These are phyloP conservation scores for Microbotryum violaceum DNA, from an alignment of 1,284 basidiomycete genomes.

Conservation along the genomic window DNA sequence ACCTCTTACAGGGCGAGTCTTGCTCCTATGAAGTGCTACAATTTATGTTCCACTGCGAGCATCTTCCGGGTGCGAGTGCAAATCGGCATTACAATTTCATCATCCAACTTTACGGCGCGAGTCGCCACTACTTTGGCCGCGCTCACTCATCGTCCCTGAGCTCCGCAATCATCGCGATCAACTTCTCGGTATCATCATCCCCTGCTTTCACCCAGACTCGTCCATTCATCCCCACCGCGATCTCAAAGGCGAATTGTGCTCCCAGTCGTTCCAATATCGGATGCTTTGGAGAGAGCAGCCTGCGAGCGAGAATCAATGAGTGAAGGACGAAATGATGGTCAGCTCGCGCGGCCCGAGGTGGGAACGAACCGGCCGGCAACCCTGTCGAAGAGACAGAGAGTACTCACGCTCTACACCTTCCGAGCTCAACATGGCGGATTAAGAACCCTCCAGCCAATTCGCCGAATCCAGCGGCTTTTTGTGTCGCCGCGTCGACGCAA, in stretches of 20 bases:
- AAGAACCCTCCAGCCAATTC: slow-evolving; percentile 73
- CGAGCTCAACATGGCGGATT: slow-evolving; percentile 48
- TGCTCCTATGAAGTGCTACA: no score
- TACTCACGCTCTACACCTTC: slow-evolving; percentile 68
- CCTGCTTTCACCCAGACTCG: slow-evolving; percentile 68
- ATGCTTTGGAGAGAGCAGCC: slow-evolving; percentile 63
- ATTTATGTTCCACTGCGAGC: no score
- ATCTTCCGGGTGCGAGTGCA: no score
- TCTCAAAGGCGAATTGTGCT: slow-evolving; percentile 63
- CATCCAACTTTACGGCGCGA: no score
- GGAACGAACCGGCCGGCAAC: no score
- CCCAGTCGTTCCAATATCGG: slow-evolving; percentile 67
- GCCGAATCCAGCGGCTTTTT: slow-evolving; percentile 72
- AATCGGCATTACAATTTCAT: no score
- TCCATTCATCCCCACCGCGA: slow-evolving; percentile 71
- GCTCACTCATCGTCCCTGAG: slow-evolving; percentile 7
- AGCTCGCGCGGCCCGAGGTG: background rate
- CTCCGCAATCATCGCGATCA: slow-evolving; percentile 49
- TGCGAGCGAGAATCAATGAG: slow-evolving; percentile 36
- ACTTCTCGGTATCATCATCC: slow-evolving; percentile 51
- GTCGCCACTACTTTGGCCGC: no score
- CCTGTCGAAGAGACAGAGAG: background rate
- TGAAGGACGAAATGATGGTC: background rate
- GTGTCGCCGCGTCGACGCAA: slow-evolving; percentile 76
- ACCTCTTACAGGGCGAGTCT: no score